Evolutionary conservation across 1,139 yeast species (phyloP), one percentile per base, ranked within the genome.

Genomic region (Saccharomyces hybrid): DNA sequence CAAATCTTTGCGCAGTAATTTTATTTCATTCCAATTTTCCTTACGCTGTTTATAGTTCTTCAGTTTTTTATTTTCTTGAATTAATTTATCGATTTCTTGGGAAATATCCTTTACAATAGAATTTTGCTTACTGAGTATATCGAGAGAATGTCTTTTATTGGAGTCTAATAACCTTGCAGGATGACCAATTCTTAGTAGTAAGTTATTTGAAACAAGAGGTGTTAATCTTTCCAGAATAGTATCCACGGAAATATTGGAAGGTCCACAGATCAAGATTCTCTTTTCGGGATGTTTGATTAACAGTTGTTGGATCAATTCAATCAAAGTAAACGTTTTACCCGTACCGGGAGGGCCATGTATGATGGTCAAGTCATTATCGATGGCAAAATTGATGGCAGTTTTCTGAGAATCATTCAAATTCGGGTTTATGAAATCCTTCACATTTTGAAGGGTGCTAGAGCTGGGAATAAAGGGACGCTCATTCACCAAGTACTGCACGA

Each of bases 201-300:
- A 71, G 51, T 77, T 77, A 7, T 79, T 83, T 1, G 81, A 78
- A 27, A 78, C 63, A 4, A 71, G 73, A 12, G 72, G 70, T n/a
- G 83, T 78, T 27, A 91, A 71, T 57, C 97, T 75, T 67, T 91
- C 98, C 51, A 90, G 71, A 31, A 93, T 87, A 0, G 96, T 93
- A 69, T 93, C 98, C 0, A 90, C 97, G 0, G 97, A 84, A n/a
- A 90, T 85, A 67, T 93, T 93, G 0, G 98, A 91, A 0, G 98
- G 96, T 0, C 97, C 98, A 72, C 98, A 91, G 0, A 93, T 95
- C 47, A 93, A 74, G 0, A 93, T 84, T 52, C 93, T 75, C 61
- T 86, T 16, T n/a, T 41, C 16, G 21, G 34, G 84, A 7, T 83
- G 82, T 12, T 73, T 73, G 14, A 74, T 75, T 0, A 85, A 78